Base-by-base conservation (phyloP, 2,329 filamentous ascomycete species). In the Myrmaecium sp. region DNA sequence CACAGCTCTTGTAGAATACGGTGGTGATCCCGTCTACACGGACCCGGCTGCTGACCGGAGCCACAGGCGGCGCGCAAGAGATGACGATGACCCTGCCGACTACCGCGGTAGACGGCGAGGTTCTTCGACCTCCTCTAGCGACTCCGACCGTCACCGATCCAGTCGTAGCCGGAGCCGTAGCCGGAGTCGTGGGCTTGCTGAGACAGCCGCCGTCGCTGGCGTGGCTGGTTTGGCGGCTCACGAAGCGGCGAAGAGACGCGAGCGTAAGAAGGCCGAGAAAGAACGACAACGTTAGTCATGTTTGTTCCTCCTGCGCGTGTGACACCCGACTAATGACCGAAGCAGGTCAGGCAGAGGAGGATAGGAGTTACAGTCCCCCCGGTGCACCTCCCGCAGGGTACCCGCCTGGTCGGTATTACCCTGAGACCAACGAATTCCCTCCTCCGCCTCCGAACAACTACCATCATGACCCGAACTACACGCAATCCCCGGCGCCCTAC, bases 1-100 rank as follows among this genome's bases (percentile, higher is more conserved):
- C 41, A 51, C 54, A 41, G 60, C 56, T 32, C 49, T 74, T 47
- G 69, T 74, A 51, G 69, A 72, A 44, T 74, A 75, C 46, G 70
- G 69, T 36, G 59, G 63, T 42, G 64, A 68, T 41, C 69, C 69
- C 5, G 66, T 74, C 29, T 61, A 67, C 37, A 62, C 64, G 38
- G 66, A 66, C 32, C 38, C 52, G 14, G 54, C 52, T 27, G 52
- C 59, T n/a, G n/a, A n/a, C n/a, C n/a, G n/a, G 33, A 58, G 60
- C 34, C 57, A 60, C 33, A 52, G 57, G 14, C 50, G 53, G 18
- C 39, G 41, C 19, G 42, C 45, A 24, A 46, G 43, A 17, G 43
- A 46, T 32, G 51, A 55, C 26, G 49, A 52, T 26, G 51, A 52
- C 36, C 53, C 53, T 16, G 53, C 50, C 22, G 47, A 47, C 25